These are phyloP conservation scores for Lindgomyces ingoldianus DNA, from an alignment of 495 filamentous ascomycete species.

Conservation along the genomic window DNA sequence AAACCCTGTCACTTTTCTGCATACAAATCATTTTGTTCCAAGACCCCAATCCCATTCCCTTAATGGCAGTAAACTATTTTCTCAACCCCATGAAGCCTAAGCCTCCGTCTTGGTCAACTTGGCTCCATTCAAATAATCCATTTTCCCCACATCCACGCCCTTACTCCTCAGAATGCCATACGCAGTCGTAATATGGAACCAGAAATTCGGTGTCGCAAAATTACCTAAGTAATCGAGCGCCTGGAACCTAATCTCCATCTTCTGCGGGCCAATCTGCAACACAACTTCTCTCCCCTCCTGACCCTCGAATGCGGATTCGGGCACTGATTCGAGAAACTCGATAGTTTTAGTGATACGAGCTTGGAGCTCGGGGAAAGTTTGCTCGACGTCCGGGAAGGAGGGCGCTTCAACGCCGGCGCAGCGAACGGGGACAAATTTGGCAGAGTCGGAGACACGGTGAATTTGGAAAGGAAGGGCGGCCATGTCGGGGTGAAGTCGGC, in stretches of 20 bases:
- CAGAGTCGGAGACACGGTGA: slow-evolving; percentile 30
- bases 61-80: too few species aligned
- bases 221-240: slow-evolving; percentile 42
- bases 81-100: too few species aligned
- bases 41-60: too few species aligned
- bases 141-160: slow-evolving; percentile 60
- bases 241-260: slow-evolving; percentile 26
- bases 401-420: slow-evolving; percentile 13
- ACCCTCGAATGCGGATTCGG: slow-evolving; percentile 23
- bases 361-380: slow-evolving; percentile 32
- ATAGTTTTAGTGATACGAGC: slow-evolving; percentile 27
- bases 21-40: too few species aligned
- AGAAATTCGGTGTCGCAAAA: slow-evolving; percentile 56
- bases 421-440: slow-evolving; percentile 13
- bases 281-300: slow-evolving; percentile 21
- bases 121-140: slow-evolving; percentile 49
- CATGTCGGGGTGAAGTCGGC: slow-evolving; percentile 36
- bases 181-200: slow-evolving; percentile 58
- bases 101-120: slow-evolving; percentile 16
- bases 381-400: slow-evolving; percentile 25
- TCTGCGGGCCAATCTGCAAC: background rate
- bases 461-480: slow-evolving; percentile 34
- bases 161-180: slow-evolving; percentile 59
- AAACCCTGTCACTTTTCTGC: too few species aligned
- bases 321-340: slow-evolving; percentile 21